A percentile compares a stretch with the other conserved stretches of the same genome.
Conservation (phyloP, 352 stramenopile species). For the Phytophthora citrophthora region DNA sequence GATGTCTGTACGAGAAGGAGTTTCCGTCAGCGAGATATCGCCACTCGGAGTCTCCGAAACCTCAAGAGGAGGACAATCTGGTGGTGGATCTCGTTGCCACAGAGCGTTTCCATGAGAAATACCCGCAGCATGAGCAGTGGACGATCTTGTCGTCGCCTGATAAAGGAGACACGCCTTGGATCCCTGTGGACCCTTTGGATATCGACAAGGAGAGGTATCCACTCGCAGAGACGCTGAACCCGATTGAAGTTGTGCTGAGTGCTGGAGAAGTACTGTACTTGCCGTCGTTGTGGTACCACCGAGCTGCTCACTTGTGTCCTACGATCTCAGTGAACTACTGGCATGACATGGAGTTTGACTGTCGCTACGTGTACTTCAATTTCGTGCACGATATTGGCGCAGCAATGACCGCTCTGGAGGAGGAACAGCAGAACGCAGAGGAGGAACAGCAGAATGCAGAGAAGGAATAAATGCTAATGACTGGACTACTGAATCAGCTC, state of each 20-base stretch:
- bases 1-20: constrained; percentile 90
- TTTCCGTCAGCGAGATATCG: constrained; percentile 71
- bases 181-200: constrained; percentile 77
- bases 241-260: constrained; percentile 74
- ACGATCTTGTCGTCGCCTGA: constrained; percentile 50
- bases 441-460: background rate
- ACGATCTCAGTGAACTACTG: constrained; percentile 92
- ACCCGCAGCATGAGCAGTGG: constrained; percentile 57
- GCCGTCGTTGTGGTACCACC: constrained; percentile 88
- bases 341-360: constrained; percentile 91
- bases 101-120: constrained; percentile 56
- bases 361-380: constrained; percentile 88
- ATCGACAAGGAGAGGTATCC: constrained; percentile 67
- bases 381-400: constrained; percentile 69
- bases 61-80: constrained; percentile 19
- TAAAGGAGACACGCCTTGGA: constrained; percentile 75
- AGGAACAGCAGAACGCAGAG: constrained; percentile 3
- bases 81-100: constrained; percentile 39
- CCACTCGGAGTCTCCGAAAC: constrained; percentile 32
- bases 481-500: too few relatives aligned
- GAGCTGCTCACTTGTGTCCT: constrained; percentile 68
- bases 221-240: constrained; percentile 51
- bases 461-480: background rate
- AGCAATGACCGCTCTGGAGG: constrained; percentile 17
- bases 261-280: constrained; percentile 78